phyloP scores from a whole-genome alignment of 78 protist genomes.

The Guillardia theta region DNA sequence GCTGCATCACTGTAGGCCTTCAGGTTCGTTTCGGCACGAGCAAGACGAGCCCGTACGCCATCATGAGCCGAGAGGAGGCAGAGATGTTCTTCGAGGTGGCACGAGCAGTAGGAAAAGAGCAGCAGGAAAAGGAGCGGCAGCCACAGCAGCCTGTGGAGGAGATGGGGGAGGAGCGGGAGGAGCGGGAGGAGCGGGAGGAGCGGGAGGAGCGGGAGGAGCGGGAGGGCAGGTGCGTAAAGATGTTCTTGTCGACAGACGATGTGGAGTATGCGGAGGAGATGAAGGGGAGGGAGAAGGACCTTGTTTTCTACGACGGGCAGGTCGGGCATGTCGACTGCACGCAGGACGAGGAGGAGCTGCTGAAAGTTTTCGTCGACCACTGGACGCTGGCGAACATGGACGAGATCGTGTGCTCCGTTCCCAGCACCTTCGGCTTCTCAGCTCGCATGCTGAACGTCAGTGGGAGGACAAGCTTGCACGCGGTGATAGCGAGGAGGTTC shows the following conservation, averaged over 20 bases:
- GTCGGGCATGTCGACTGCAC: background rate
- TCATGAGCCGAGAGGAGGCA: background rate
- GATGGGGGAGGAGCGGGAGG: too few relatives aligned
- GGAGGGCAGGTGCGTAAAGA: background rate
- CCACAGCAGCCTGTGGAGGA: too few relatives aligned
- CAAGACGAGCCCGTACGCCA: background rate
- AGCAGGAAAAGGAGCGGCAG: too few relatives aligned
- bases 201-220: too few relatives aligned
- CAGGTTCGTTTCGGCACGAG: background rate
- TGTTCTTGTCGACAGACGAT: background rate
- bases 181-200: too few relatives aligned
- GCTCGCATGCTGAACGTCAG: background rate
- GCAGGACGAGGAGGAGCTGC: background rate
- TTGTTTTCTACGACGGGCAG: background rate
- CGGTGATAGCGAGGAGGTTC: background rate
- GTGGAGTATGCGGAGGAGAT: background rate
- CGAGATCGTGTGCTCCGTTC: background rate
- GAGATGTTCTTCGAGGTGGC: background rate
- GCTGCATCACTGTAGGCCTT: background rate
- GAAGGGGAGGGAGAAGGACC: background rate
- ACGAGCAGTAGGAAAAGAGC: too few relatives aligned
- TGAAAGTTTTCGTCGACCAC: background rate
- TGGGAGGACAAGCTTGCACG: background rate
- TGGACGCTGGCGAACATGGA: background rate
- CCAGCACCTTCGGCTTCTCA: conserved; percentile 1